phyloP scores from a whole-genome alignment of 2,329 filamentous ascomycete species.

The Colletotrichum agaves region DNA sequence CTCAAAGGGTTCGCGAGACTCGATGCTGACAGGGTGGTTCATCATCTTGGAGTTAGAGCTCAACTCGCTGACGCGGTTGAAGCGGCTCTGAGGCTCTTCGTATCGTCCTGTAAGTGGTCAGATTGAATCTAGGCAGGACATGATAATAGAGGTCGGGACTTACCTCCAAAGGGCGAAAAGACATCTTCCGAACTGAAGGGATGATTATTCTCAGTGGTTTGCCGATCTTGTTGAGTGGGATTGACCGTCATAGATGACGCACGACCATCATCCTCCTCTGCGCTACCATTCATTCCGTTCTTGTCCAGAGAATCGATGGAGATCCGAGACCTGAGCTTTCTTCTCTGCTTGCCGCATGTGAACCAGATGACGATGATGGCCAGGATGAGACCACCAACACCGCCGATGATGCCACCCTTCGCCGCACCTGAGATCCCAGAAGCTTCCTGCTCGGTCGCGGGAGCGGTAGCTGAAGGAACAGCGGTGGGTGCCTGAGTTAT shows the following conservation, averaged over 20 bases:
- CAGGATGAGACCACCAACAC: slow-evolving; percentile 35
- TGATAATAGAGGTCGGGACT: slow-evolving; percentile 25
- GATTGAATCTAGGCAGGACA: not conserved
- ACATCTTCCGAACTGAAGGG: slow-evolving; percentile 46
- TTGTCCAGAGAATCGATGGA: slow-evolving; percentile 30
- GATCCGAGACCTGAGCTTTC: slow-evolving; percentile 21
- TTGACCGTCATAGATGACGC: slow-evolving; percentile 42
- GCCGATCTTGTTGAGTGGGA: slow-evolving; percentile 44
- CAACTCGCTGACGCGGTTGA: slow-evolving; percentile 26
- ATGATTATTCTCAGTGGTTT: not conserved
- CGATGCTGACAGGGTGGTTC: slow-evolving; percentile 32
- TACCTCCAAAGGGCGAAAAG: slow-evolving; percentile 59
- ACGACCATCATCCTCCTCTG: slow-evolving; percentile 43
- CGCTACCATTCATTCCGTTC: slow-evolving; percentile 39
- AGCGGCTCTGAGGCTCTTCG: slow-evolving; percentile 35
- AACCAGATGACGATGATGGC: slow-evolving; percentile 39
- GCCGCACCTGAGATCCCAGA: slow-evolving; percentile 1
- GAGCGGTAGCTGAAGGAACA: slow-evolving; percentile 1
- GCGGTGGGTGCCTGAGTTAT: not conserved
- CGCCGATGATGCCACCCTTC: slow-evolving; percentile 28
- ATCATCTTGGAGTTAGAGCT: slow-evolving; percentile 29
- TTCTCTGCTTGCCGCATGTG: slow-evolving; percentile 33
- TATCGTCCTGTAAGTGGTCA: slow-evolving; percentile 32
- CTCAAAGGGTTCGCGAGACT: slow-evolving; percentile 8
- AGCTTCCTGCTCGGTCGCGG: not conserved